These are phyloP conservation scores for Wallacemonas sp. DNA, from an alignment of 208 protist species.

Conservation along the genomic window DNA sequence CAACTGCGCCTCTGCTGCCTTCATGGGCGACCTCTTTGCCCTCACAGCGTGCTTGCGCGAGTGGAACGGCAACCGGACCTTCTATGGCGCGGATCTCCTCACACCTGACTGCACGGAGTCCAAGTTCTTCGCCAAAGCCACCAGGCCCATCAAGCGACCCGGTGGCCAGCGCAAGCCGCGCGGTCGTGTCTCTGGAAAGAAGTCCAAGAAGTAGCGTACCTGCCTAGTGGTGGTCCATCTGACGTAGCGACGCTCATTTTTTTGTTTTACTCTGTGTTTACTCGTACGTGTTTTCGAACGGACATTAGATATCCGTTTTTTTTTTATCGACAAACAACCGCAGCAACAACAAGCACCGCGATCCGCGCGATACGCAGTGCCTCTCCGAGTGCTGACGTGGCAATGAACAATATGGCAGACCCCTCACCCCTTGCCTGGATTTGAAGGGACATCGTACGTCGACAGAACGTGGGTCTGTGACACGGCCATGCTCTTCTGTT, in stretches of 20 bases:
- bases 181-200: constrained; percentile 2
- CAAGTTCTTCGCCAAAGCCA: constrained; percentile 4
- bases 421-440: too few species aligned
- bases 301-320: too few species aligned
- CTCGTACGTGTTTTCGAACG: background rate
- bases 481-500: background rate
- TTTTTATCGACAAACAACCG: too few species aligned
- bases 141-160: background rate
- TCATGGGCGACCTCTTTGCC: background rate
- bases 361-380: too few species aligned
- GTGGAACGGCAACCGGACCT: background rate
- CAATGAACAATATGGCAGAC: too few species aligned
- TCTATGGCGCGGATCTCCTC: constrained; percentile 3
- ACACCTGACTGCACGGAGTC: constrained; percentile 1
- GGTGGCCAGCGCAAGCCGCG: constrained; percentile 13
- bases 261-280: constrained; percentile 1
- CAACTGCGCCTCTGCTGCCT: background rate
- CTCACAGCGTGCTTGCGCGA: background rate
- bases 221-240: too few species aligned
- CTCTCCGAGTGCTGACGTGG: too few species aligned
- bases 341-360: too few species aligned
- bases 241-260: constrained; percentile 9
- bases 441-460: too few species aligned
- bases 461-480: too few species aligned
- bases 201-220: constrained; percentile 4